Conservation (phyloP, 805 yeast species). For the Ogataea saltuana region DNA sequence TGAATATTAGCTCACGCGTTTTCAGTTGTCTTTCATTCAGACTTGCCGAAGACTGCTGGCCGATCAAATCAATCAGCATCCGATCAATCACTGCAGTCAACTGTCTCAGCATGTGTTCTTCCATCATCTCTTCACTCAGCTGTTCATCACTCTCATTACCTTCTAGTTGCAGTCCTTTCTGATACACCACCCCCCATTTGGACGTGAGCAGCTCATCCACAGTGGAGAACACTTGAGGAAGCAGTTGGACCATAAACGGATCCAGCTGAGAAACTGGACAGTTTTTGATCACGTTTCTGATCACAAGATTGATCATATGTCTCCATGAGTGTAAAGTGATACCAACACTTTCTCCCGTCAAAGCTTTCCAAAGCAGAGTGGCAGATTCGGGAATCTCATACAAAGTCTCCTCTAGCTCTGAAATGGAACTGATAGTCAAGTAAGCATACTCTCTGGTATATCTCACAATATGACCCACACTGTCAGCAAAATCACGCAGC, state of each 20-base stretch:
- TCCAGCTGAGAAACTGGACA: slow-evolving; percentile 76
- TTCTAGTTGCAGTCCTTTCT: slow-evolving; percentile 55
- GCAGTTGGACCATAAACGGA: slow-evolving; percentile 69
- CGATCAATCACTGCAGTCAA: slow-evolving; percentile 90
- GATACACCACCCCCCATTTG: slow-evolving; percentile 72
- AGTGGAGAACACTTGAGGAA: slow-evolving; percentile 74
- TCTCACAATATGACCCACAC: slow-evolving; percentile 93
- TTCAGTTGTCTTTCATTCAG: slow-evolving; percentile 62
- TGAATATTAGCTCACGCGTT: slow-evolving; percentile 65
- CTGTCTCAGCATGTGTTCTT: slow-evolving; percentile 90
- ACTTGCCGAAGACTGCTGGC: slow-evolving; percentile 58
- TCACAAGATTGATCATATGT: slow-evolving; percentile 87
- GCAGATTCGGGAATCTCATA: slow-evolving; percentile 87
- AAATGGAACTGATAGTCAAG: slow-evolving; percentile 82
- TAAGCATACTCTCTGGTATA: slow-evolving; percentile 96
- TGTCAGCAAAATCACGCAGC: slow-evolving; percentile 93
- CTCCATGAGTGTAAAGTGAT: slow-evolving; percentile 96
- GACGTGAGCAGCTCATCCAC: slow-evolving; percentile 71
- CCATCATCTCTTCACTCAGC: slow-evolving; percentile 96
- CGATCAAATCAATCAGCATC: slow-evolving; percentile 81
- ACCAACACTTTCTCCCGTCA: slow-evolving; percentile 83
- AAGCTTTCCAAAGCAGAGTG: slow-evolving; percentile 72
- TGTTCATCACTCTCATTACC: slow-evolving; percentile 70
- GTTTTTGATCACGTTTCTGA: slow-evolving; percentile 81
- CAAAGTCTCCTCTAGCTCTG: slow-evolving; percentile 85